Evolutionary conservation across 2,329 filamentous ascomycete species (phyloP).

Genomic region (Talaromyces sp.): DNA sequence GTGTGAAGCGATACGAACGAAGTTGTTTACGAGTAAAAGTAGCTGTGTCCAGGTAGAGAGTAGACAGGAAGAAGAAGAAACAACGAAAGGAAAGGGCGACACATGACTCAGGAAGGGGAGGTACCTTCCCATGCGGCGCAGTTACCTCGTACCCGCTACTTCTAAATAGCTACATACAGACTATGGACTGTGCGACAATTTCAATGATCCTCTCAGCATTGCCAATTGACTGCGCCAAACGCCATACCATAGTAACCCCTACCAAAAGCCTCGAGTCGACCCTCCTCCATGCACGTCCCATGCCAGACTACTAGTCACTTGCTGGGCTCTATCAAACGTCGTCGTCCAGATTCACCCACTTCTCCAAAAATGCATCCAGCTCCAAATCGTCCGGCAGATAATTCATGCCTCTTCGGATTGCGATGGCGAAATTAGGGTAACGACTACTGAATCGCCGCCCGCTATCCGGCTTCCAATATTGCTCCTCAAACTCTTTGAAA

Average conservation of each 20-base stretch:
- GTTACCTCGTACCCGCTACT: background rate
- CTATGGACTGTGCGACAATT: too few species aligned
- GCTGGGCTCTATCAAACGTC: background rate
- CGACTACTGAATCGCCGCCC: slow-evolving; percentile 27
- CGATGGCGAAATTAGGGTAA: slow-evolving; percentile 23
- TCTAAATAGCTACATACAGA: background rate
- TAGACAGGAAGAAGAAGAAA: background rate
- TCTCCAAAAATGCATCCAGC: slow-evolving; percentile 29
- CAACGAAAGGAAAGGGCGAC: background rate
- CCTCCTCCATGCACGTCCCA: background rate
- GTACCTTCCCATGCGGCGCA: background rate
- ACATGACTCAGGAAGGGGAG: background rate
- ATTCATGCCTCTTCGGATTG: slow-evolving; percentile 8
- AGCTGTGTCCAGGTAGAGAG: background rate
- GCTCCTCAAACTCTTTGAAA: slow-evolving; percentile 24
- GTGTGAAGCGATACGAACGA: background rate
- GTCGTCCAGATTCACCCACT: slow-evolving; percentile 24
- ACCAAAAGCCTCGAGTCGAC: background rate
- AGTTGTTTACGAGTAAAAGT: background rate
- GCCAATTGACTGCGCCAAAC: too few species aligned
- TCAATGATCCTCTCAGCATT: too few species aligned
- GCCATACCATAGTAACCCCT: background rate
- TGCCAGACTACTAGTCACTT: background rate
- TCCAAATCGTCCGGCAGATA: slow-evolving; percentile 19
- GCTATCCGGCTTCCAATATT: slow-evolving; percentile 21